Evolutionary conservation across 164 flowering plant species (phyloP).

Genomic region (Tetrastigma voinierianum): DNA sequence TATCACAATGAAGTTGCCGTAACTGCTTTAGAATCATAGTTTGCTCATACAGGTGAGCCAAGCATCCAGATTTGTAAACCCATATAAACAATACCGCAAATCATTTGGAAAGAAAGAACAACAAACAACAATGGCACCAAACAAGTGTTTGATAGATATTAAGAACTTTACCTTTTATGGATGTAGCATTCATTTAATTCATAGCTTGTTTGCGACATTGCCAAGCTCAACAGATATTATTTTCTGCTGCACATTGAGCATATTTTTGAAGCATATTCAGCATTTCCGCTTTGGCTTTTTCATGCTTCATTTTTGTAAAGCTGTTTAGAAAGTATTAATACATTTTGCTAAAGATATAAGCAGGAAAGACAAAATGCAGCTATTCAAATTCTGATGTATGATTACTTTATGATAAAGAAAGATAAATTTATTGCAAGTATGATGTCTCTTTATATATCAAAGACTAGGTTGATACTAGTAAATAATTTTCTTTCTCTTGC

Average conservation of each 20-base stretch:
- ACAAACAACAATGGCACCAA: too few relatives aligned
- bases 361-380: not conserved
- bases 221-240: conserved; percentile 85
- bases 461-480: too few relatives aligned
- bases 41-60: too few relatives aligned
- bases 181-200: conserved; percentile 81
- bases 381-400: not conserved
- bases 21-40: too few relatives aligned
- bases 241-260: conserved; percentile 84
- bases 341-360: not conserved
- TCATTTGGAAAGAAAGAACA: too few relatives aligned
- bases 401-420: not conserved
- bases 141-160: too few relatives aligned
- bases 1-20: too few relatives aligned
- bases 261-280: conserved; percentile 61
- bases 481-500: too few relatives aligned
- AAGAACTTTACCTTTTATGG: conserved; percentile 75
- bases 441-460: too few relatives aligned
- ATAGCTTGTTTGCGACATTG: conserved; percentile 78
- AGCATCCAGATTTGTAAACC: too few relatives aligned
- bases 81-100: too few relatives aligned
- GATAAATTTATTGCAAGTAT: not conserved
- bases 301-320: conserved; percentile 93
- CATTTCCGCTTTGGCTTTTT: conserved; percentile 92
- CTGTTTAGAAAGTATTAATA: conserved; percentile 31